These are phyloP conservation scores for Chrysoporthe deuterocubensis DNA, from an alignment of 2,329 filamentous ascomycete species.

Conservation along the genomic window DNA sequence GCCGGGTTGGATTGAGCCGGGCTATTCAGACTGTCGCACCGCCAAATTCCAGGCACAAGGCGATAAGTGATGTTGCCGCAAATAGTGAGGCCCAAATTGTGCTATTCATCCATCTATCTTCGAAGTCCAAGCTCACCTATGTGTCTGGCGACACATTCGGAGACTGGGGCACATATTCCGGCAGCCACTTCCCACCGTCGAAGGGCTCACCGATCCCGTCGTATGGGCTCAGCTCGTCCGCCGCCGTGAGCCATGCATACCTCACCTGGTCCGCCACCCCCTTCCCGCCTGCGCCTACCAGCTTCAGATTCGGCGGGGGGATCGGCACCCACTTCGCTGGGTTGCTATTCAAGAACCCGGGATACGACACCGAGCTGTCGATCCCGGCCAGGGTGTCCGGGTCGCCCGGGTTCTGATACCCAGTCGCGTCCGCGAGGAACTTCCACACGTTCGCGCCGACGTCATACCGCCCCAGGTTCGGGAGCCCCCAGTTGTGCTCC, in stretches of 20 bases:
- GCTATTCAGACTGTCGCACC: no score
- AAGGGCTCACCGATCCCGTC: conserved; percentile 49
- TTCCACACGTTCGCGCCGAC: conserved; percentile 40
- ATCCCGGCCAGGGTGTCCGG: conserved; percentile 41
- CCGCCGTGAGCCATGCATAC: conserved; percentile 37
- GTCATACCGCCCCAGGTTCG: conserved; percentile 49
- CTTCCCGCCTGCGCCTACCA: conserved; percentile 48
- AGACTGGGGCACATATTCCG: conserved; percentile 44
- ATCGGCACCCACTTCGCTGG: conserved; percentile 37
- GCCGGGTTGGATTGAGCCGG: no score
- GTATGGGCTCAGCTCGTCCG: conserved; percentile 45
- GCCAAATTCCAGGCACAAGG: no score
- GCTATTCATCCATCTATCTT: neutral
- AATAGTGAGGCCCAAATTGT: neutral
- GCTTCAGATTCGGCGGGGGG: conserved; percentile 47
- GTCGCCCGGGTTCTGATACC: conserved; percentile 38
- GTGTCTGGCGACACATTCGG: conserved; percentile 27
- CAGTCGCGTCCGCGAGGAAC: conserved; percentile 32
- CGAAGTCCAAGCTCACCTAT: neutral
- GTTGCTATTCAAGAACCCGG: conserved; percentile 45
- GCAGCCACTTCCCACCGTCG: conserved; percentile 45
- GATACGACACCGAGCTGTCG: conserved; percentile 48
- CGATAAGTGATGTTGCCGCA: no score
- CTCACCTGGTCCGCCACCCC: conserved; percentile 42
- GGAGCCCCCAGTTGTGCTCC: conserved; percentile 48